phyloP scores from a whole-genome alignment of 129 eudicot species.

The Arctium minus region DNA sequence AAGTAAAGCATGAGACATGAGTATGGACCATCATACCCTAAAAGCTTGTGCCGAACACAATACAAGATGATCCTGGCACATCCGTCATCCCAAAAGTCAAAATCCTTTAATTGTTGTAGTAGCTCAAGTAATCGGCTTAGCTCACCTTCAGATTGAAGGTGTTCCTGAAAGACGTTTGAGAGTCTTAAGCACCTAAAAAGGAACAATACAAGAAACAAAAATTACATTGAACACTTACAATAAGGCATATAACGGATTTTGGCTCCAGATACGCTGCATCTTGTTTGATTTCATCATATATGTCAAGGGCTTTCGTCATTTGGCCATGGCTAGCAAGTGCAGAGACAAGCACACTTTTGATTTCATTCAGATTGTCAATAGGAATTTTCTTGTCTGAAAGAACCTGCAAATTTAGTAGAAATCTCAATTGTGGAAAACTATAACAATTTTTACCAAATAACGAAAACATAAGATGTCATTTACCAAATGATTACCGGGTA shows the following conservation, averaged over 20 bases:
- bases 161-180: conserved; percentile 45
- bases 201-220: background rate
- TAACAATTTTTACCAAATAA: conserved; percentile 12
- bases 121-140: conserved; percentile 52
- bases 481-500: background rate
- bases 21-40: conserved; percentile 34
- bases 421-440: background rate
- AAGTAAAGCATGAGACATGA: background rate
- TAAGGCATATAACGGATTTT: conserved; percentile 61
- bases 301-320: conserved; percentile 56
- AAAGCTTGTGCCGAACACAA: conserved; percentile 64
- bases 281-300: conserved; percentile 69
- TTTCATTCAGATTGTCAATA: conserved; percentile 44
- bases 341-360: conserved; percentile 67
- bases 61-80: conserved; percentile 64
- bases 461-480: background rate
- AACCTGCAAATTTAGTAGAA: conserved; percentile 41
- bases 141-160: conserved; percentile 60
- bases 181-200: background rate
- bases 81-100: conserved; percentile 60
- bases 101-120: conserved; percentile 49
- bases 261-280: conserved; percentile 56
- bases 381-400: conserved; percentile 44
- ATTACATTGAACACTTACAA: conserved; percentile 43
- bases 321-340: conserved; percentile 79